These are phyloP conservation scores for Closterium sp. DNA, from an alignment of 139 green algal species.

Conservation along the genomic window DNA sequence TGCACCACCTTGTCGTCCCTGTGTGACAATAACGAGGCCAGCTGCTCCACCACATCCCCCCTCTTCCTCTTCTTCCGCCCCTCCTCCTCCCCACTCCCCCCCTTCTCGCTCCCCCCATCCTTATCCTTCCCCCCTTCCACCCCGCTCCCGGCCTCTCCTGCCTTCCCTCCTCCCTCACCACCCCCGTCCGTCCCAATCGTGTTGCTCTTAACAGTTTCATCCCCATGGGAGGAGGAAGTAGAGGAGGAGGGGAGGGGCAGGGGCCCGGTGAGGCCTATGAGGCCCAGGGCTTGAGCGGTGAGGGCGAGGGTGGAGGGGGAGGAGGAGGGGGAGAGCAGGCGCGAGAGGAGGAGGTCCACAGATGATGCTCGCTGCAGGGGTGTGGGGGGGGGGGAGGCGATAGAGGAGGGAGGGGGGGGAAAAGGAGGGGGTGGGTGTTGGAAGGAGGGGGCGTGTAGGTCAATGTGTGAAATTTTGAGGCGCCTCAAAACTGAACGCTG, in stretches of 20 bases:
- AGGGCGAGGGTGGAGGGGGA: neutral
- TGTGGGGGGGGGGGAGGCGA: neutral
- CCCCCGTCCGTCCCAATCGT: neutral
- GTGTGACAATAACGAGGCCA: slow-evolving; percentile 21
- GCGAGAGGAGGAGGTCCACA: neutral
- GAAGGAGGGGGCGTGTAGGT: too few relatives aligned
- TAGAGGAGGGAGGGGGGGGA: slow-evolving; percentile 4
- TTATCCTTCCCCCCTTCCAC: neutral
- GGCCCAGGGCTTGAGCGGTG: slow-evolving; percentile 51
- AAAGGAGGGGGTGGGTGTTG: neutral
- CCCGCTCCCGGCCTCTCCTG: neutral
- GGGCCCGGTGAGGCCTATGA: slow-evolving; percentile 46
- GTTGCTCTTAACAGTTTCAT: neutral
- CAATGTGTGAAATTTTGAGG: too few relatives aligned
- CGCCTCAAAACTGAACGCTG: too few relatives aligned
- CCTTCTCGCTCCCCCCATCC: neutral
- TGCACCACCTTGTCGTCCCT: slow-evolving; percentile 51
- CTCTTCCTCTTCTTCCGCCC: neutral
- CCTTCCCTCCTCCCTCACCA: too few relatives aligned
- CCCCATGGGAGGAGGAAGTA: neutral
- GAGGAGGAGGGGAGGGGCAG: slow-evolving; percentile 24
- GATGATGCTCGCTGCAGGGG: neutral
- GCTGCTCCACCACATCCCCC: slow-evolving; percentile 4
- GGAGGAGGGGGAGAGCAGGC: neutral
- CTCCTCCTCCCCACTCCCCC: slow-evolving; percentile 36